These are phyloP conservation scores for Hypoxylon subgilvum DNA, from an alignment of 495 filamentous ascomycete genomes.

Conservation along the genomic window DNA sequence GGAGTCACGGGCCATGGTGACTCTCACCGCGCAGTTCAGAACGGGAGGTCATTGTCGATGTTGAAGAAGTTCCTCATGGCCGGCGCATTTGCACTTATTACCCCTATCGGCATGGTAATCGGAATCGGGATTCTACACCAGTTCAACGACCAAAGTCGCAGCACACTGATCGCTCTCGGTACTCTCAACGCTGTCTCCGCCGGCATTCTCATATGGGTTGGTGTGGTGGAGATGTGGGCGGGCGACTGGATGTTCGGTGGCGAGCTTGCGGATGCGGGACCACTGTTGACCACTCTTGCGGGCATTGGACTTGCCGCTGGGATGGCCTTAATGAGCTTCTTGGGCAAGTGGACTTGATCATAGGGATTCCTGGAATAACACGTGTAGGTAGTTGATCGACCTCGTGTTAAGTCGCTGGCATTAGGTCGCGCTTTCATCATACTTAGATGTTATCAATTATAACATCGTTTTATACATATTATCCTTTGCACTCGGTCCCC, in stretches of 20 bases:
- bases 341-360: conserved; percentile 55
- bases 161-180: conserved; percentile 62
- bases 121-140: conserved; percentile 58
- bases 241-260: conserved; percentile 59
- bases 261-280: conserved; percentile 38
- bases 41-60: conserved; percentile 34
- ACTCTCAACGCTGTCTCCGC: conserved; percentile 64
- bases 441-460: too few relatives aligned
- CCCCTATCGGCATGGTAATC: conserved; percentile 65
- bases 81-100: conserved; percentile 59
- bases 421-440: too few relatives aligned
- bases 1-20: conserved; percentile 1
- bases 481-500: too few relatives aligned
- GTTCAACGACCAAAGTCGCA: conserved; percentile 63
- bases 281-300: conserved; percentile 39
- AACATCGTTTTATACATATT: too few relatives aligned
- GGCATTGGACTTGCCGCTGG: conserved; percentile 41
- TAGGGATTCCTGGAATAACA: background rate
- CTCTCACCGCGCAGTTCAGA: conserved; percentile 1
- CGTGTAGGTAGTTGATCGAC: too few relatives aligned
- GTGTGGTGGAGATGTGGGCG: conserved; percentile 65
- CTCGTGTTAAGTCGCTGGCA: too few relatives aligned
- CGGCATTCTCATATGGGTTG: conserved; percentile 66
- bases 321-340: conserved; percentile 49
- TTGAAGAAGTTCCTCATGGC: conserved; percentile 56